Base-by-base conservation (phyloP, 2,329 filamentous ascomycete genomes). In the Lachnellula subtilissima region DNA sequence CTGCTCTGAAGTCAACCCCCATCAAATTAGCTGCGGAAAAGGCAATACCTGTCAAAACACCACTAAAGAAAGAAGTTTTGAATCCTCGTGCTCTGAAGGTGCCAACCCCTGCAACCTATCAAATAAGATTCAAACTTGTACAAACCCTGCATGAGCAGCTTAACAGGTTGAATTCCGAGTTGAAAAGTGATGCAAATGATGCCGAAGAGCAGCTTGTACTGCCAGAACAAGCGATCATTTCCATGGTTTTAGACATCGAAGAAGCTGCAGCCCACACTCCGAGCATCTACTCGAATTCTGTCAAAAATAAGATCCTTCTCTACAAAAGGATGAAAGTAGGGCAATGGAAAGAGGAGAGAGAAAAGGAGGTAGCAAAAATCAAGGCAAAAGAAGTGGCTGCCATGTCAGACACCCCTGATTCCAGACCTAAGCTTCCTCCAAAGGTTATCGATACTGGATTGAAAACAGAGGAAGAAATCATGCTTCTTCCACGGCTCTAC, bases 231-330 rank as follows among this genome's bases (percentile, higher is more conserved):
- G 81, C 86, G 47, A 76, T 92, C 22, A 87, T 91, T 59, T 82
- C 80, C 62, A 76, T 83, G 58, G 83, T 84, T 0, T 74, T 93
- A 1, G 87, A 93, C 62, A 84, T 92, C 58, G 95, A 99, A 73
- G 85, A 96, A 69, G 82, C 82, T 37, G 75, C 84, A 7, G 91
- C 91, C 12, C 83, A 86, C 15, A 86, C 86, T 57, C 74, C 80
- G 1, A 73, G 80, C 0, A 83, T 97, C 28, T 99, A 99, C 67
- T 77, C 81, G 7, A 96, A 96, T 65, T 77, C 91, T 25, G 84
- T 97, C 70, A 95, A 92, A 68, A 88, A 91, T 62, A 85, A 85
- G 36, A 87, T 97, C 56, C 80, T 88, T 64, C 78, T 79, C 45
- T 85, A 91, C 68, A 90, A 87, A 67, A 87, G 87, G 59, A 92